Evolutionary conservation across 208 protist species (phyloP).

Genomic region (Crithidia bombi): DNA sequence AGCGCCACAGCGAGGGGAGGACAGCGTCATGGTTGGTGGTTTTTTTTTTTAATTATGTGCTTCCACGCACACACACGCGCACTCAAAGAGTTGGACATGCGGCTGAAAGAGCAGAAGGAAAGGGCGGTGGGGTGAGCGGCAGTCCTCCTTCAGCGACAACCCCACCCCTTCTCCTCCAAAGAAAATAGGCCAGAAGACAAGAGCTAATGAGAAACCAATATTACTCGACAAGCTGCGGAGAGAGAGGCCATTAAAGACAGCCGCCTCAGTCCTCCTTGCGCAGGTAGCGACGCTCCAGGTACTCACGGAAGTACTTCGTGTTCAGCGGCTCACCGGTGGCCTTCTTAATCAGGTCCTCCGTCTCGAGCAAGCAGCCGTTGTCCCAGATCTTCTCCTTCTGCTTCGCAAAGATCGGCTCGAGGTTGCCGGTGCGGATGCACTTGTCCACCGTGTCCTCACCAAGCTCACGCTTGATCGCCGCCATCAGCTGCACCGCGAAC

Average conservation of each 20-base stretch:
- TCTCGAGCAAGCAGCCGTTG: conserved; percentile 54
- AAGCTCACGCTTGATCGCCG: conserved; percentile 62
- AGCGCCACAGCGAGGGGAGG: too few relatives aligned
- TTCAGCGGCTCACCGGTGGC: conserved; percentile 87
- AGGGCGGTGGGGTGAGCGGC: too few relatives aligned
- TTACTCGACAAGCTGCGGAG: too few relatives aligned
- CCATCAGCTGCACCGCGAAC: conserved; percentile 82
- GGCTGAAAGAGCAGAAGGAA: too few relatives aligned
- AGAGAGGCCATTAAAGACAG: too few relatives aligned
- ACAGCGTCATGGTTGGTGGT: too few relatives aligned
- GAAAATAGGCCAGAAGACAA: not conserved
- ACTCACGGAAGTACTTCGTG: conserved; percentile 72
- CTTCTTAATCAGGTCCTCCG: conserved; percentile 80
- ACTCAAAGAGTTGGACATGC: too few relatives aligned
- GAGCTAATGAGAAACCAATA: too few relatives aligned
- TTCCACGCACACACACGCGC: too few relatives aligned
- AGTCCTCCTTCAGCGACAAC: too few relatives aligned
- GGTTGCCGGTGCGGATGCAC: conserved; percentile 63
- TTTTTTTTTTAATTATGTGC: too few relatives aligned
- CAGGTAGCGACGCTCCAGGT: conserved; percentile 88
- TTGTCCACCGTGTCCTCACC: conserved; percentile 56
- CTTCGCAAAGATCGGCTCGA: conserved; percentile 67
- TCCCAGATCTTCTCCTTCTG: conserved; percentile 83
- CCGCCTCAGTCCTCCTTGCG: conserved; percentile 31
- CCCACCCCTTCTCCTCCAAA: too few relatives aligned